These are phyloP conservation scores for Sporobolomyces roseus DNA, from an alignment of 768 basidiomycete genomes.

Conservation along the genomic window DNA sequence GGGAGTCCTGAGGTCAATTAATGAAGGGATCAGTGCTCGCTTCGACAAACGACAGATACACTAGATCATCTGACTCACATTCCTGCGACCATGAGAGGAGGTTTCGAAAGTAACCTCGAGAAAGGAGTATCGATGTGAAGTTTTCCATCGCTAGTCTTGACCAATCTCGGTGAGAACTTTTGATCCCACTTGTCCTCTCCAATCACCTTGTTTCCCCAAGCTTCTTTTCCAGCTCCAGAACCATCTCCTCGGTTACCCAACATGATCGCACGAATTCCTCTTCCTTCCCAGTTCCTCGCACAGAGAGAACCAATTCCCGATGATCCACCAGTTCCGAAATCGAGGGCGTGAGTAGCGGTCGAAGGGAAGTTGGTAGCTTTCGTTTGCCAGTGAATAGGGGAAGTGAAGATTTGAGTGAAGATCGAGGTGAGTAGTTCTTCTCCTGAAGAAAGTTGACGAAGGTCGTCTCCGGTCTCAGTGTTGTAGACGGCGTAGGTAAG, in stretches of 20 bases:
- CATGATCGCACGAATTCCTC: slow-evolving; percentile 84
- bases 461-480: slow-evolving; percentile 86
- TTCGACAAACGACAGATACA: not conserved
- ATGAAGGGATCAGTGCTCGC: not conserved
- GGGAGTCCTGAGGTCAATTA: slow-evolving; percentile 58
- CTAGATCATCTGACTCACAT: slow-evolving; percentile 55
- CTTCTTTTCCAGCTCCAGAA: slow-evolving; percentile 68
- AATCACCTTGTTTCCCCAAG: slow-evolving; percentile 61
- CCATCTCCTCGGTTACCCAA: slow-evolving; percentile 87
- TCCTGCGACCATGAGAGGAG: slow-evolving; percentile 98
- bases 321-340: slow-evolving; percentile 92
- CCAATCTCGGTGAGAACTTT: slow-evolving; percentile 75
- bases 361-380: slow-evolving; percentile 85
- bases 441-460: slow-evolving; percentile 59
- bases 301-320: slow-evolving; percentile 91
- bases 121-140: slow-evolving; percentile 92
- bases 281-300: slow-evolving; percentile 83
- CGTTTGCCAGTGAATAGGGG: slow-evolving; percentile 79
- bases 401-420: slow-evolving; percentile 87
- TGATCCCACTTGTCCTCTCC: slow-evolving; percentile 88
- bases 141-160: slow-evolving; percentile 89
- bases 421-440: slow-evolving; percentile 75
- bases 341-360: slow-evolving; percentile 85
- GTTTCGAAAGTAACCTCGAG: slow-evolving; percentile 90
- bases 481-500: slow-evolving; percentile 81